Conservation (phyloP, 352 stramenopile species). For the Pythium coloratum region DNA sequence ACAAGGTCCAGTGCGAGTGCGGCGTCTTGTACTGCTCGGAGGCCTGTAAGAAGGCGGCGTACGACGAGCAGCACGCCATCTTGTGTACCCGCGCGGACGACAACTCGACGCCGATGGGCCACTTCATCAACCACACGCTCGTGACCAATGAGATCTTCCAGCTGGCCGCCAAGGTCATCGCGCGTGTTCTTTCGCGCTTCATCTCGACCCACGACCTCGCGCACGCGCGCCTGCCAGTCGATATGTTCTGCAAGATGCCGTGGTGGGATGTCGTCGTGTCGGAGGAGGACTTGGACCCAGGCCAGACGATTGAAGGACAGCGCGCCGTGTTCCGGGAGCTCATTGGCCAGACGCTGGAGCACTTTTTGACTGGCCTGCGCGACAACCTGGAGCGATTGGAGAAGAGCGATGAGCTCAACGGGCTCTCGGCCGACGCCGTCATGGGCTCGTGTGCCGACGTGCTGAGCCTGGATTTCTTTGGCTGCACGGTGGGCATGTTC, state of each 20-base stretch:
- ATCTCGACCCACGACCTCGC: conserved; percentile 56
- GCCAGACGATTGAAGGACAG: conserved; percentile 72
- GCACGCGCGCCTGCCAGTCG: conserved; percentile 57
- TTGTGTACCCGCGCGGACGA: conserved; percentile 60
- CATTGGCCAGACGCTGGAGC: conserved; percentile 54
- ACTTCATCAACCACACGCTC: conserved; percentile 76
- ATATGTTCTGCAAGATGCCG: conserved; percentile 88
- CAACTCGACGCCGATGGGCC: conserved; percentile 69
- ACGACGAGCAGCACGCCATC: conserved; percentile 73
- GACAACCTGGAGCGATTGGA: conserved; percentile 55
- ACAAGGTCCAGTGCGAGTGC: conserved; percentile 65
- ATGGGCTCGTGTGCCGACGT: conserved; percentile 49
- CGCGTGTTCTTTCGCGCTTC: conserved; percentile 63
- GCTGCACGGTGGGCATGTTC: conserved; percentile 92
- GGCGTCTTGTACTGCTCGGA: conserved; percentile 86
- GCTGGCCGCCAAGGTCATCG: conserved; percentile 86
- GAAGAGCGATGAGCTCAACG: conserved; percentile 53
- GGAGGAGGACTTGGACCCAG: conserved; percentile 59
- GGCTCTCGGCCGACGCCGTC: conserved; percentile 52
- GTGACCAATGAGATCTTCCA: conserved; percentile 95
- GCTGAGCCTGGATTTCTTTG: conserved; percentile 84
- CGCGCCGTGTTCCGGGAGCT: conserved; percentile 61
- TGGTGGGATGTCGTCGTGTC: conserved; percentile 91
- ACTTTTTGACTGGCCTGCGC: conserved; percentile 50
- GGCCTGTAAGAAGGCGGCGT: conserved; percentile 67